A percentile compares a stretch with the other conserved stretches of the same genome.
Conservation (phyloP, 2,329 filamentous ascomycete species). For the Botrytis tulipae region DNA sequence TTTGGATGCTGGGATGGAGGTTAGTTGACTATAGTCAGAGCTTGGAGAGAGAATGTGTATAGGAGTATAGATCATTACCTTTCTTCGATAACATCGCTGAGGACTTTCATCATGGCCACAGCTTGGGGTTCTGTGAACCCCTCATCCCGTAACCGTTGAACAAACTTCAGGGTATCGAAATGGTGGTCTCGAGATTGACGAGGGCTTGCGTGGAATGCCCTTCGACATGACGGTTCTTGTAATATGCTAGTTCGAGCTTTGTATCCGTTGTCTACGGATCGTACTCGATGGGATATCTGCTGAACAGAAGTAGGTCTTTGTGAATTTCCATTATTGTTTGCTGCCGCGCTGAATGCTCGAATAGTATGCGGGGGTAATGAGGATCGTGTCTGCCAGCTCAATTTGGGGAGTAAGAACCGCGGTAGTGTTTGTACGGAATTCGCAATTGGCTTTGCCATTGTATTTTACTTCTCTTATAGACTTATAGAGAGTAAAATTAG, state of each 20-base stretch:
- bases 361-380: constrained; percentile 24
- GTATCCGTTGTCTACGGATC: neutral
- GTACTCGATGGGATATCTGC: neutral
- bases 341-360: constrained; percentile 31
- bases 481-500: neutral
- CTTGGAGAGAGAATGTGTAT: neutral
- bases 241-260: constrained; percentile 23
- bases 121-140: constrained; percentile 95
- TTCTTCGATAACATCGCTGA: constrained; percentile 96
- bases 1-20: constrained; percentile 69
- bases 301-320: neutral
- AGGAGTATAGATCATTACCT: constrained; percentile 50
- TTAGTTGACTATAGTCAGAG: constrained; percentile 12
- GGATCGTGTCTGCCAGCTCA: constrained; percentile 37
- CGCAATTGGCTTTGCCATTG: constrained; percentile 34
- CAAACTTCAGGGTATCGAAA: constrained; percentile 97
- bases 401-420: constrained; percentile 37
- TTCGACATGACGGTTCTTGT: constrained; percentile 26
- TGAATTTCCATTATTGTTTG: constrained; percentile 22
- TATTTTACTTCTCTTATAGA: neutral
- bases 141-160: constrained; percentile 83
- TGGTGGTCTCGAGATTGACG: constrained; percentile 74
- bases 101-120: constrained; percentile 96
- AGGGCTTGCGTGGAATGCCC: constrained; percentile 68
- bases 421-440: constrained; percentile 31